phyloP scores from a whole-genome alignment of 179 eudicot species.

The Carnegiea gigantea region DNA sequence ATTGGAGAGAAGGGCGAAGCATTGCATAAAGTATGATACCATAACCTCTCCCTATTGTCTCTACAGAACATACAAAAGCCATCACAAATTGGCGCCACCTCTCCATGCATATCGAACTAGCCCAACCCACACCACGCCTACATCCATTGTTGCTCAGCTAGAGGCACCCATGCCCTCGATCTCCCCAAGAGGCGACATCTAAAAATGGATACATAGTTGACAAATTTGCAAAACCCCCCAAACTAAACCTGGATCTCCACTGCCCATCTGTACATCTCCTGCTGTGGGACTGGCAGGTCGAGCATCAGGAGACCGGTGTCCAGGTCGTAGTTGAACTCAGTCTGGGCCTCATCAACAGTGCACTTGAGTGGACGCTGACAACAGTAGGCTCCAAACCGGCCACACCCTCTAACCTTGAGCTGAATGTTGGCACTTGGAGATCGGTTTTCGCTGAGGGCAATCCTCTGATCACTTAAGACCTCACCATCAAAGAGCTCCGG shows the following conservation, averaged over 20 bases:
- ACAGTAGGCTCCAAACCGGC: slow-evolving; percentile 72
- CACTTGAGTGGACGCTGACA: slow-evolving; percentile 67
- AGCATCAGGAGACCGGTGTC: slow-evolving; percentile 51
- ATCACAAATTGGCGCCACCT: neutral
- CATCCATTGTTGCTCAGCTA: neutral
- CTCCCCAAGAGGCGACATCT: slow-evolving; percentile 11
- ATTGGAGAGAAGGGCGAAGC: neutral
- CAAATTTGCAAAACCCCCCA: neutral
- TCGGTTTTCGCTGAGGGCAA: slow-evolving; percentile 22
- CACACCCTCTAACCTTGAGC: slow-evolving; percentile 74
- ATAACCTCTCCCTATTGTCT: neutral
- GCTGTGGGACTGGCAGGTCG: slow-evolving; percentile 54
- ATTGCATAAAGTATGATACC: neutral
- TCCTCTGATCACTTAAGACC: slow-evolving; percentile 26
- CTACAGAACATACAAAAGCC: slow-evolving; percentile 8
- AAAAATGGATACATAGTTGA: neutral
- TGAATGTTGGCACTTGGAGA: slow-evolving; percentile 43
- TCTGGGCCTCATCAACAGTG: slow-evolving; percentile 39
- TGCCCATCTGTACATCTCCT: slow-evolving; percentile 76
- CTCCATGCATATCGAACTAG: neutral
- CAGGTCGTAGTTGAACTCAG: slow-evolving; percentile 45
- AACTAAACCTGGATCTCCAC: slow-evolving; percentile 56
- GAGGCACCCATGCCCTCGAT: neutral
- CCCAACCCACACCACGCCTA: neutral
- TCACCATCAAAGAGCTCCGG: slow-evolving; percentile 35